A percentile compares a stretch with the other conserved stretches of the same genome.
phyloP scores from a whole-genome alignment of 2,329 filamentous ascomycete species.

The Apiospora arundinis region DNA sequence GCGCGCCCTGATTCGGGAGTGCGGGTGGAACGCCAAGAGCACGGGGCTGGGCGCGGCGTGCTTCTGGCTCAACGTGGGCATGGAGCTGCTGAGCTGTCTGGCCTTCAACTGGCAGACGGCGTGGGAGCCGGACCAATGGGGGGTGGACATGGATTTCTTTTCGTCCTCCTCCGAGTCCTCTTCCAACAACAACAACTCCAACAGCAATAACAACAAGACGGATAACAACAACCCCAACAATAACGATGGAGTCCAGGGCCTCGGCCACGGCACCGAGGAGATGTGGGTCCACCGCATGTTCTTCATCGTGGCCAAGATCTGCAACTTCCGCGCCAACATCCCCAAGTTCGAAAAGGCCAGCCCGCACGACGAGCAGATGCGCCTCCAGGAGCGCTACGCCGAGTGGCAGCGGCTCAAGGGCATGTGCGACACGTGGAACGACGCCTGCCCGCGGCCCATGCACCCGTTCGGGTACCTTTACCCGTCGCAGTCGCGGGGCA shows the following conservation, averaged over 20 bases:
- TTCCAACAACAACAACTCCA: neutral
- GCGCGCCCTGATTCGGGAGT: constrained; percentile 85
- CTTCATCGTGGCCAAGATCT: constrained; percentile 85
- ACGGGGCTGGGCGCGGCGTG: constrained; percentile 83
- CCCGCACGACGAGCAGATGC: constrained; percentile 67
- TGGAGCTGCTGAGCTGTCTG: constrained; percentile 89
- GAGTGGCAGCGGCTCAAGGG: constrained; percentile 83
- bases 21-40: constrained; percentile 82
- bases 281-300: constrained; percentile 88
- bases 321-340: constrained; percentile 80
- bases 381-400: constrained; percentile 67
- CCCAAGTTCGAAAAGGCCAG: constrained; percentile 65
- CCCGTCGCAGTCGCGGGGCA: constrained; percentile 61
- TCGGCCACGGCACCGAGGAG: constrained; percentile 69
- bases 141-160: constrained; percentile 77
- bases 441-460: constrained; percentile 82
- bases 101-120: constrained; percentile 86
- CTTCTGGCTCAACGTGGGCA: constrained; percentile 91
- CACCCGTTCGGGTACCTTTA: constrained; percentile 81
- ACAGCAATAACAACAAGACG: constrained; percentile 24
- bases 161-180: neutral
- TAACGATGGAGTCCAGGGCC: constrained; percentile 29
- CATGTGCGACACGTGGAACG: constrained; percentile 85
- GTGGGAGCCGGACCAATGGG: constrained; percentile 92
- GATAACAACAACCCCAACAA: constrained; percentile 20